phyloP scores from a whole-genome alignment of 2,329 filamentous ascomycete genomes.

The Diaporthe sp. region DNA sequence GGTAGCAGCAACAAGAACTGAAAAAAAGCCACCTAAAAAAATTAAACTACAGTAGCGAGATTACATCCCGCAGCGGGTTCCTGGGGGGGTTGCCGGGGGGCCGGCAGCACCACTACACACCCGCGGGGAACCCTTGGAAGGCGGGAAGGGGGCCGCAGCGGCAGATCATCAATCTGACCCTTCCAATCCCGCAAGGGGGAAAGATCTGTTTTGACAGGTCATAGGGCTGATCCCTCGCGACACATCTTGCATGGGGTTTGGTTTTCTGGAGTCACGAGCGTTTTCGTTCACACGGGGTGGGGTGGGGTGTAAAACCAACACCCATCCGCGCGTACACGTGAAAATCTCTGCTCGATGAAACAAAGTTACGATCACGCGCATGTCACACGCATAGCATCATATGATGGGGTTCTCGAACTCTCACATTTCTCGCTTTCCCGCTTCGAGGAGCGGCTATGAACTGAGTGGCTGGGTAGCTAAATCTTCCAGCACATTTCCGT shows the following conservation, averaged over 20 bases:
- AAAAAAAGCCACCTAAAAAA: neutral
- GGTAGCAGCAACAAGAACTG: neutral
- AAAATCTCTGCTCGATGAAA: neutral
- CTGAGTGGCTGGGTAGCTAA: neutral
- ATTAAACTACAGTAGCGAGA: slow-evolving; percentile 13
- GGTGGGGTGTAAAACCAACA: neutral
- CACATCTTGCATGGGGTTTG: neutral
- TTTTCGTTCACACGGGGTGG: too few relatives aligned
- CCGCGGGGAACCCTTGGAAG: neutral
- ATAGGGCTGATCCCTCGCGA: slow-evolving; percentile 10
- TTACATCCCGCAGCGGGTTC: slow-evolving; percentile 25
- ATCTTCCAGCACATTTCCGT: neutral
- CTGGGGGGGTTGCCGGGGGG: neutral
- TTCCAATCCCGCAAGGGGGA: neutral
- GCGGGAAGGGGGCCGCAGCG: neutral
- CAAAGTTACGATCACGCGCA: neutral
- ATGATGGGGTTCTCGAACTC: neutral
- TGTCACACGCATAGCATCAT: neutral
- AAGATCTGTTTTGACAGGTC: slow-evolving; percentile 15
- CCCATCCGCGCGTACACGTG: neutral
- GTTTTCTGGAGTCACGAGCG: neutral
- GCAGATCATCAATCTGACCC: neutral
- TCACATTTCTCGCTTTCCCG: neutral
- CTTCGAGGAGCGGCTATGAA: neutral
- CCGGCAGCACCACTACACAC: too few relatives aligned